A percentile compares a stretch with the other conserved stretches of the same genome.
Conservation (phyloP, 768 basidiomycete species). For the Hypsizygus marmoreus region DNA sequence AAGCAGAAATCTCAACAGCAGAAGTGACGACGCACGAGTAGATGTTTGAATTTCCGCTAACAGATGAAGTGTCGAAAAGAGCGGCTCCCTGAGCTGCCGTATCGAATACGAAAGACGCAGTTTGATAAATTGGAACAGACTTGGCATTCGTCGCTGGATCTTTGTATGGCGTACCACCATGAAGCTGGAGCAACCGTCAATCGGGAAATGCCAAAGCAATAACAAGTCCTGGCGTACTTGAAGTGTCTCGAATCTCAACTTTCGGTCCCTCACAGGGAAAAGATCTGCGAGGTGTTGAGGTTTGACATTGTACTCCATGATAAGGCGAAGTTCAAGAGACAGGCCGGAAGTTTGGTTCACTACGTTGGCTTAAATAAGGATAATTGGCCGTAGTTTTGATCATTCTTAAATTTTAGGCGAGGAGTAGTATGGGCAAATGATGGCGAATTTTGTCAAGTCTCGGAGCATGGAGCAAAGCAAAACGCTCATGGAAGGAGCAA, state of each 20-base stretch:
- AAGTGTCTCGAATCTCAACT: conserved; percentile 57
- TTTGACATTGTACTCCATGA: conserved; percentile 16
- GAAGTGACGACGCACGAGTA: not conserved
- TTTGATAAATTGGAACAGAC: conserved; percentile 64
- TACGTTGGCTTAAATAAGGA: too few relatives aligned
- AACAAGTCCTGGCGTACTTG: conserved; percentile 3
- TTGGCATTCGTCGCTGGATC: conserved; percentile 59
- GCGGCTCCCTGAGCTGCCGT: conserved; percentile 42
- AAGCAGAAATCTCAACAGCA: too few relatives aligned
- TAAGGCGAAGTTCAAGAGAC: too few relatives aligned
- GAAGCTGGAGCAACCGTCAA: conserved; percentile 44
- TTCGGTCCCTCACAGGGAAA: conserved; percentile 23
- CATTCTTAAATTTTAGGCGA: too few relatives aligned
- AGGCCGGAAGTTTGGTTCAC: too few relatives aligned
- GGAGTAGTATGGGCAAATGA: too few relatives aligned
- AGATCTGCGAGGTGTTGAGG: conserved; percentile 20
- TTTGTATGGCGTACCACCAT: conserved; percentile 52
- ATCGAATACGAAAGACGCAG: conserved; percentile 59
- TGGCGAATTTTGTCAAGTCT: too few relatives aligned
- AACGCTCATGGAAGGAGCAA: too few relatives aligned
- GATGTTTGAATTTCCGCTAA: conserved; percentile 10
- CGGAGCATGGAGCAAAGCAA: too few relatives aligned
- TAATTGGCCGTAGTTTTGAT: too few relatives aligned
- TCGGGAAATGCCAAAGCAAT: not conserved
- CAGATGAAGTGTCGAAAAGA: conserved; percentile 7